Percentiles rank a stretch among this genome's conserved stretches.
Evolutionary conservation across 306 rosid species (phyloP).

Genomic region (Trichosanthes truncata): DNA sequence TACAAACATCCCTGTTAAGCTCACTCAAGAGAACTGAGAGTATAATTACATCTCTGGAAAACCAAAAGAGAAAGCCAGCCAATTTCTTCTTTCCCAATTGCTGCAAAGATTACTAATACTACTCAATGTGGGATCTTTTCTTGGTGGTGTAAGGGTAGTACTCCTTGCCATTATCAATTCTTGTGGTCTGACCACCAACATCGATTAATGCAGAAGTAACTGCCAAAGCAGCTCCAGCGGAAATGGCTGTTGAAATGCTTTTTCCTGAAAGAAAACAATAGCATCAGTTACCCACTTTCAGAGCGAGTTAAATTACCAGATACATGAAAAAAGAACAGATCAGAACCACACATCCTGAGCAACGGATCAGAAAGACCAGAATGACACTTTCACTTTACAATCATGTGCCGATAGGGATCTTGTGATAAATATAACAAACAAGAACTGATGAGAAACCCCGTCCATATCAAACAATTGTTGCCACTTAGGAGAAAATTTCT

Average conservation of each 20-base stretch:
- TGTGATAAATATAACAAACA: neutral
- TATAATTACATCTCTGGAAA: conserved; percentile 31
- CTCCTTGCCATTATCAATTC: conserved; percentile 71
- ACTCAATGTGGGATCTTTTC: conserved; percentile 55
- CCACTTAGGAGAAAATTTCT: neutral
- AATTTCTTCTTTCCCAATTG: conserved; percentile 1
- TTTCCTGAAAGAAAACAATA: conserved; percentile 43
- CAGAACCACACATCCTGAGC: neutral
- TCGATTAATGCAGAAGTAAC: conserved; percentile 68
- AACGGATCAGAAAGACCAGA: neutral
- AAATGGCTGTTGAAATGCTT: conserved; percentile 73
- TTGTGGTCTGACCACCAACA: conserved; percentile 64
- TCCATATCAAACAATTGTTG: neutral
- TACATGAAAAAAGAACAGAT: neutral
- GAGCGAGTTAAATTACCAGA: neutral
- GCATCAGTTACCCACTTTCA: conserved; percentile 9
- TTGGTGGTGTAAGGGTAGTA: conserved; percentile 87
- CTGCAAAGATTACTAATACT: neutral
- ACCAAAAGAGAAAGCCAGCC: conserved; percentile 13
- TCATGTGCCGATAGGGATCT: neutral
- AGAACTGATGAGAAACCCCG: neutral
- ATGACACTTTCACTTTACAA: neutral
- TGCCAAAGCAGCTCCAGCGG: conserved; percentile 90
- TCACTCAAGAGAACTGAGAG: conserved; percentile 18
- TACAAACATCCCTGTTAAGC: conserved; percentile 5